Conservation (phyloP, 192 early-diverging fungal genomes). For the Gorgonomyces haynaldii region DNA sequence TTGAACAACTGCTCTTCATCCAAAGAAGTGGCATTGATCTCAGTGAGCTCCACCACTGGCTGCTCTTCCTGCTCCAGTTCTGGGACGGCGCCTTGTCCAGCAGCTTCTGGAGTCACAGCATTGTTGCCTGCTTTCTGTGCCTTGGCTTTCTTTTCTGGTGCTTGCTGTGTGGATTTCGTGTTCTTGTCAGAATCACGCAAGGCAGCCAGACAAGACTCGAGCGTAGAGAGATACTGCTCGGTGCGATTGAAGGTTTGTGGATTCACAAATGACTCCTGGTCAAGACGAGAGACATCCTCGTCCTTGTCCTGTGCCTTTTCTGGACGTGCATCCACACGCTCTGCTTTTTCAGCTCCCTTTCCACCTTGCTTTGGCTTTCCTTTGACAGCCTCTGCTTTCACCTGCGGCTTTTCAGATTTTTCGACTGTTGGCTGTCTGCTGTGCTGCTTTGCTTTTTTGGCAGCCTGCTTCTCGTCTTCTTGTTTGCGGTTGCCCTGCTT, state of each 20-base stretch:
- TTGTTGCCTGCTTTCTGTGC: conserved; percentile 14
- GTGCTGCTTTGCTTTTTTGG: neutral
- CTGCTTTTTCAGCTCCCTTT: conserved; percentile 13
- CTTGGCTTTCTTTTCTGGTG: conserved; percentile 24
- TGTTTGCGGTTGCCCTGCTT: conserved; percentile 34
- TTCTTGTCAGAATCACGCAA: conserved; percentile 5
- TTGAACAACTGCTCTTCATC: conserved; percentile 36
- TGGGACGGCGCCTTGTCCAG: no score
- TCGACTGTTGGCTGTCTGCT: conserved; percentile 10
- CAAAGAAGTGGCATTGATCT: conserved; percentile 17
- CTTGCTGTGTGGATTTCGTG: conserved; percentile 1
- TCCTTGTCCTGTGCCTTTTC: conserved; percentile 12
- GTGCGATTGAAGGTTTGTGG: conserved; percentile 26
- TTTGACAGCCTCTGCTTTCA: conserved; percentile 5
- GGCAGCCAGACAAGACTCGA: conserved; percentile 20
- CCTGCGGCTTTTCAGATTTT: conserved; percentile 22
- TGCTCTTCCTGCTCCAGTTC: conserved; percentile 13
- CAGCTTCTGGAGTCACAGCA: neutral
- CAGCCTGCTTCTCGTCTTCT: conserved; percentile 32
- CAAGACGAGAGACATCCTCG: conserved; percentile 15
- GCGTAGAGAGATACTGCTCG: conserved; percentile 21
- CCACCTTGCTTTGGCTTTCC: conserved; percentile 26
- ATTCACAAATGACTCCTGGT: conserved; percentile 26
- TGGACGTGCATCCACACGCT: neutral
- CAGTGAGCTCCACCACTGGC: conserved; percentile 8